Base-by-base conservation (phyloP, 176 grass and related monocot species). In the Areca catechu region DNA sequence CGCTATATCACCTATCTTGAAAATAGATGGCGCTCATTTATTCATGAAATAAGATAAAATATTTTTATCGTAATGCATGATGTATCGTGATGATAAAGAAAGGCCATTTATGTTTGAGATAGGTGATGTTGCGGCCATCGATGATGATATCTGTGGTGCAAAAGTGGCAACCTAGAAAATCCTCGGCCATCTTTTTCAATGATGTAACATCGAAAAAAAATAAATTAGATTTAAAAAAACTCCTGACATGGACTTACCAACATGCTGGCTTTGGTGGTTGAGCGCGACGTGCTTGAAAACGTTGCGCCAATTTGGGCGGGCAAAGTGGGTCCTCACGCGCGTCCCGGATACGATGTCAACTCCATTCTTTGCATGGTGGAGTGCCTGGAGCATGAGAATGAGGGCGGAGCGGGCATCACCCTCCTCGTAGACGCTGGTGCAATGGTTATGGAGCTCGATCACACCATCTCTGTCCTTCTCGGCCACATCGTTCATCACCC, bases 381-480 rank as follows among this genome's bases (percentile, higher is more conserved):
- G 87, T 53, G 87, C 71, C 68, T 92, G 93, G 30, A 98, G 79
- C 87, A 98, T 98, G 30, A 85, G 65, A 58, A 98, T 76, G 65
- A 98, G 67, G 7, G 87, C 87, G 48, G 93, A 92, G 61, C 84
- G 53, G 0, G 93, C 93, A 71, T 98, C 87, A 0, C 87, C 87
- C 0, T 98, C 93, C 62, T 85, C 86, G 69, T 98, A 98, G 61
- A 98, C 84, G 58, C 84, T 85, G 0, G 93, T 98, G 84, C 93
- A 98, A 76, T 98, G 84, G 76, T 98, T 98, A 78, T 98, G 93
- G 10, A 98, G 82, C 84, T 98, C 93, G 30, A 98, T 86, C 27
- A 76, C 66, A 15, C 76, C 76, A 1, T 67, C 49, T 24, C 50
- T 48, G 69, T 98, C 93, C 16, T 80, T 83, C 78, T 88, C 84